These are phyloP conservation scores for Hypomontagnella monticulosa DNA, from an alignment of 495 filamentous ascomycete genomes.

Conservation along the genomic window DNA sequence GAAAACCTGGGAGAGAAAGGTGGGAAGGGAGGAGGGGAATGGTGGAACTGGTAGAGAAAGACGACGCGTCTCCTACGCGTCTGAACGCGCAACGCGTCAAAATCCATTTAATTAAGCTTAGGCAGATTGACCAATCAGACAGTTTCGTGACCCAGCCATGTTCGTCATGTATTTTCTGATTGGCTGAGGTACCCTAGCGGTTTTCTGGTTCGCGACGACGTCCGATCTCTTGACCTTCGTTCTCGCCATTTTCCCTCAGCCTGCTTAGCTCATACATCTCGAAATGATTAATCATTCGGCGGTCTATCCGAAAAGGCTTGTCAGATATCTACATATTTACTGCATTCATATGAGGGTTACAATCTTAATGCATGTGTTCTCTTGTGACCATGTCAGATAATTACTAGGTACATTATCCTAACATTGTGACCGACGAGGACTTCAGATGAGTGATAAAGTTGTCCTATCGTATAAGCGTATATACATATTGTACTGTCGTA, in stretches of 20 bases:
- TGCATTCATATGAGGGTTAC: not conserved
- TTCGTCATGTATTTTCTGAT: slow-evolving; percentile 29
- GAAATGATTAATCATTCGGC: not conserved
- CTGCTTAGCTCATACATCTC: slow-evolving; percentile 12
- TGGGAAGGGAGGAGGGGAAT: slow-evolving; percentile 3
- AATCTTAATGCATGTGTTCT: slow-evolving; percentile 11
- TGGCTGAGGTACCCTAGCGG: slow-evolving; percentile 9
- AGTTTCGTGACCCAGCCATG: slow-evolving; percentile 6
- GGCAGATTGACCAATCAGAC: slow-evolving; percentile 25
- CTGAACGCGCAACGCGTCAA: slow-evolving; percentile 27
- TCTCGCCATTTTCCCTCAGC: slow-evolving; percentile 2
- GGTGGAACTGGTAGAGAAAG: slow-evolving; percentile 2
- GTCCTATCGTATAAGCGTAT: too few relatives aligned
- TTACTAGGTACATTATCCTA: too few relatives aligned
- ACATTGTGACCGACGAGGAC: slow-evolving; percentile 10
- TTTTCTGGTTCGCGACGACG: slow-evolving; percentile 25
- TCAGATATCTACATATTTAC: slow-evolving; percentile 8
- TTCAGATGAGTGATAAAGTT: not conserved
- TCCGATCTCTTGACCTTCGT: slow-evolving; percentile 18
- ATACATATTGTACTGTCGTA: too few relatives aligned
- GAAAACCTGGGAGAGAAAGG: not conserved
- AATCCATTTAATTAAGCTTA: slow-evolving; percentile 31
- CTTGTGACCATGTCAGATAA: not conserved
- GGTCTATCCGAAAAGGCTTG: not conserved
- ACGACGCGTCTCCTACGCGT: slow-evolving; percentile 24